phyloP scores from a whole-genome alignment of 2,329 filamentous ascomycete species.

The Diplocarpon rosae region DNA sequence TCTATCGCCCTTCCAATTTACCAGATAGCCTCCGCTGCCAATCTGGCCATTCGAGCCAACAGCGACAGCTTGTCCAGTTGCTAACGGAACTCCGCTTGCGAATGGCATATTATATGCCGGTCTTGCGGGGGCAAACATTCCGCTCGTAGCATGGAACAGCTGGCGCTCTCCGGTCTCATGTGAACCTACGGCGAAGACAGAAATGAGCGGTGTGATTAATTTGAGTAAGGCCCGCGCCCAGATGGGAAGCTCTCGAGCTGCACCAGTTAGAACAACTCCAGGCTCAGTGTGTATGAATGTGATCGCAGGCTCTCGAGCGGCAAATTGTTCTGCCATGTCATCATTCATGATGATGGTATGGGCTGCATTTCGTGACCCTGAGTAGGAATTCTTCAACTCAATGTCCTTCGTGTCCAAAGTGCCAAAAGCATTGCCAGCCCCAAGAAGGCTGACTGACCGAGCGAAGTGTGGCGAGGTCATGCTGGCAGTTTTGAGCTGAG shows the following conservation, averaged over 20 bases:
- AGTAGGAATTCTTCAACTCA: conserved; percentile 19
- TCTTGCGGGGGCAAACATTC: conserved; percentile 19
- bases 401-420: conserved; percentile 36
- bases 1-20: conserved; percentile 21
- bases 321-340: conserved; percentile 40
- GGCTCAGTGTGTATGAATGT: conserved; percentile 40
- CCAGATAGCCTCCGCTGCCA: conserved; percentile 20
- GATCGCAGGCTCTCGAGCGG: conserved; percentile 33
- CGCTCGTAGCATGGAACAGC: conserved; percentile 23
- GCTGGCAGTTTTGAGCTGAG: conserved; percentile 32
- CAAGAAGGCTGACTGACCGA: conserved; percentile 44
- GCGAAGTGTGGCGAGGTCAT: conserved; percentile 33
- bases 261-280: conserved; percentile 35
- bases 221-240: conserved; percentile 14
- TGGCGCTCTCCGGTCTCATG: conserved; percentile 23
- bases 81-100: conserved; percentile 11
- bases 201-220: conserved; percentile 10
- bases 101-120: conserved; percentile 3
- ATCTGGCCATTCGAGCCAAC: conserved; percentile 11
- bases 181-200: conserved; percentile 7
- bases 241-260: conserved; percentile 27
- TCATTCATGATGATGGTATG: conserved; percentile 29
- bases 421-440: conserved; percentile 38
- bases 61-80: conserved; percentile 8
- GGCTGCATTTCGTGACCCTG: conserved; percentile 12